Percentiles rank a stretch among this genome's conserved stretches.
These are phyloP conservation scores for Alternaria angustiovoidea DNA, from an alignment of 2,329 filamentous ascomycete genomes.

Conservation along the genomic window DNA sequence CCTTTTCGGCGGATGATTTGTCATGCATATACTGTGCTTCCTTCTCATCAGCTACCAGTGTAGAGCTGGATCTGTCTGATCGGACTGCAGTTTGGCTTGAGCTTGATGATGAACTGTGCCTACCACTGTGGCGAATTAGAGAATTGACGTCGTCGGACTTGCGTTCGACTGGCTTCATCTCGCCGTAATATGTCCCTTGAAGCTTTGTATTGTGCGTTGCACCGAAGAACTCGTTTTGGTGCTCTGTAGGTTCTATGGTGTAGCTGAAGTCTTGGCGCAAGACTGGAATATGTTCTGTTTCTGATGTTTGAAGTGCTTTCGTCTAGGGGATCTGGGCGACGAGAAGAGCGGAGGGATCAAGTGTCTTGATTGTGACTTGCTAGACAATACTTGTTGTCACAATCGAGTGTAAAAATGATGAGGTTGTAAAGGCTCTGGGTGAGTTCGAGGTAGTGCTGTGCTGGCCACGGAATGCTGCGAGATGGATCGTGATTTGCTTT, in stretches of 20 bases:
- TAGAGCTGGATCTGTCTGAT: neutral
- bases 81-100: neutral
- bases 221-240: neutral
- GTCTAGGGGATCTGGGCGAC: neutral
- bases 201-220: neutral
- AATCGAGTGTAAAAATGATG: neutral
- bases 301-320: neutral
- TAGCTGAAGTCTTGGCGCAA: neutral
- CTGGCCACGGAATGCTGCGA: neutral
- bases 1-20: neutral
- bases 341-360: neutral
- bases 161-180: neutral
- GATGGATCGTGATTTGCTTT: neutral
- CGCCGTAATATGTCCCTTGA: rapidly evolving
- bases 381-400: neutral
- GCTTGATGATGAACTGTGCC: neutral
- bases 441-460: slow-evolving; percentile 1
- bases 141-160: neutral
- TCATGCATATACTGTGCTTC: neutral
- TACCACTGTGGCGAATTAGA: neutral
- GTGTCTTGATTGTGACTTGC: neutral
- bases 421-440: neutral
- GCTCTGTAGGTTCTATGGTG: too few relatives aligned
- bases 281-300: neutral
- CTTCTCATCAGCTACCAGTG: rapidly evolving